These are phyloP conservation scores for Boletus sp. DNA, from an alignment of 768 basidiomycete species.

Conservation along the genomic window DNA sequence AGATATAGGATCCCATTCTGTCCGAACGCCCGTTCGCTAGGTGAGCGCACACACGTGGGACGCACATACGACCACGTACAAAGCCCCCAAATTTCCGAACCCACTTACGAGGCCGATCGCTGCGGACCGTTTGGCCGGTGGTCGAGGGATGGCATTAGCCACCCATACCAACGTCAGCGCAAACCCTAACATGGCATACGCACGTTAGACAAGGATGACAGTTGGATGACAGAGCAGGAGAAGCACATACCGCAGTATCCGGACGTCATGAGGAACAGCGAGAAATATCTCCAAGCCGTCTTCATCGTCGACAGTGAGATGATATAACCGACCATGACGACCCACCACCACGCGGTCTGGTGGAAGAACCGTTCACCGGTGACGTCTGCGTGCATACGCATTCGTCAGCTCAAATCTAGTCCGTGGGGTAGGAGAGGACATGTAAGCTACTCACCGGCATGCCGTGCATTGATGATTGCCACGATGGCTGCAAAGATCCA, in stretches of 20 bases:
- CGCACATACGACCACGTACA: conserved; percentile 37
- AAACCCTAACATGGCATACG: conserved; percentile 27
- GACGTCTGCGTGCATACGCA: conserved; percentile 34
- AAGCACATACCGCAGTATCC: conserved; percentile 42
- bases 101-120: conserved; percentile 64
- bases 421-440: neutral
- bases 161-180: conserved; percentile 57
- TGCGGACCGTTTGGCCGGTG: conserved; percentile 51
- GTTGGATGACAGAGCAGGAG: neutral
- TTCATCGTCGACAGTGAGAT: conserved; percentile 53
- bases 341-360: conserved; percentile 55
- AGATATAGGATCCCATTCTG: conserved; percentile 61
- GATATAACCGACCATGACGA: conserved; percentile 56
- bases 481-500: conserved; percentile 53
- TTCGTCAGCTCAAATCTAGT: neutral
- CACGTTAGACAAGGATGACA: neutral
- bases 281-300: conserved; percentile 54
- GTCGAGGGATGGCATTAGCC: conserved; percentile 55
- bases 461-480: conserved; percentile 53
- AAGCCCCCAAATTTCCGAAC: conserved; percentile 52
- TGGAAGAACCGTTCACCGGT: conserved; percentile 69
- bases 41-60: neutral
- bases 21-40: neutral
- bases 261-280: conserved; percentile 60
- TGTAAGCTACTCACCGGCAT: conserved; percentile 38